A percentile compares a stretch with the other conserved stretches of the same genome.
Evolutionary conservation across 306 rosid genomes (phyloP).

Genomic region (Quercus dentata): DNA sequence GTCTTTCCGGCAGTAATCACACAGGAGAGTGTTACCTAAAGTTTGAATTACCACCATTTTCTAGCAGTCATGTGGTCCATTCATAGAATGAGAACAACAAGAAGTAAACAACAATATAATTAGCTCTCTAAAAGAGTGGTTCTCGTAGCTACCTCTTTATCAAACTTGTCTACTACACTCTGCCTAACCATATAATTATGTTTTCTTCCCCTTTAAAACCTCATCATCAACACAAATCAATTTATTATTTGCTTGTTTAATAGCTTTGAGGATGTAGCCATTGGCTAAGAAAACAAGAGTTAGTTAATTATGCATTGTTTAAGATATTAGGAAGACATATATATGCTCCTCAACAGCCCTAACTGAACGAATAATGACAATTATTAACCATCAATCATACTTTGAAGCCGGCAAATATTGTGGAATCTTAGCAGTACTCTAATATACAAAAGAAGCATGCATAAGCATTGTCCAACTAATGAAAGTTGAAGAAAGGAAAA

Average conservation of each 20-base stretch:
- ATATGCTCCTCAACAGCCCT: slow-evolving; percentile 29
- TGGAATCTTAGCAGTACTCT: background rate
- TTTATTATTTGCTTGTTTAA: slow-evolving; percentile 10
- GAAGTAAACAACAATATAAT: slow-evolving; percentile 1
- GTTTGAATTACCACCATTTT: background rate
- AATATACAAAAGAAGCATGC: background rate
- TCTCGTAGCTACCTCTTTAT: background rate
- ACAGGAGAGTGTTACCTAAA: too few relatives aligned
- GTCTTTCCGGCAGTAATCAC: background rate
- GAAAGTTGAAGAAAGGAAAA: background rate
- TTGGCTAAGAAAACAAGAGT: slow-evolving; percentile 21
- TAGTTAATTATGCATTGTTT: slow-evolving; percentile 22
- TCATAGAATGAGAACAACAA: background rate
- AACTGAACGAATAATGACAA: slow-evolving; percentile 2
- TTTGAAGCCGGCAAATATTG: background rate
- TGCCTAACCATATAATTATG: background rate
- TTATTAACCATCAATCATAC: background rate
- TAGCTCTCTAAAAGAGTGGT: background rate
- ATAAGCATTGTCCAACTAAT: background rate
- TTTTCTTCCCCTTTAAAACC: background rate
- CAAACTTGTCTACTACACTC: background rate
- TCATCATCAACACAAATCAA: background rate
- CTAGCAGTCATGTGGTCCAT: background rate
- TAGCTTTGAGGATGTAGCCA: slow-evolving; percentile 20
- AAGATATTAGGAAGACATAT: slow-evolving; percentile 29